phyloP scores from a whole-genome alignment of 1,284 basidiomycete species.

The Sanguinoderma infundibulare region DNA sequence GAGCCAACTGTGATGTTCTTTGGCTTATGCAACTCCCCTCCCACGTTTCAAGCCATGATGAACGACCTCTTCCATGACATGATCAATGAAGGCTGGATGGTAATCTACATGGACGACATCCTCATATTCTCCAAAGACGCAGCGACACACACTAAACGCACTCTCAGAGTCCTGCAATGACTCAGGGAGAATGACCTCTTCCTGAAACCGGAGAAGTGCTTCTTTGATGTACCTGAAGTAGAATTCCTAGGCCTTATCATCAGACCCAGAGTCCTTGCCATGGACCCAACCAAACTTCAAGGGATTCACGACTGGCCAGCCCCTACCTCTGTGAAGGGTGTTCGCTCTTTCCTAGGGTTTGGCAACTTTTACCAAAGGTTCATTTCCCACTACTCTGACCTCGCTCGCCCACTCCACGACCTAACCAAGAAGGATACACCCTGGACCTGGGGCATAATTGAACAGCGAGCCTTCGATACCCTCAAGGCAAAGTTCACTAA shows the following conservation, averaged over 20 bases:
- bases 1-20: constrained; percentile 12
- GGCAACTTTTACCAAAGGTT: too few species aligned
- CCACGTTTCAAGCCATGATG: not conserved
- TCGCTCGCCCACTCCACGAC: too few species aligned
- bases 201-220: constrained; percentile 2
- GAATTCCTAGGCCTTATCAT: constrained; percentile 25
- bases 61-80: constrained; percentile 3
- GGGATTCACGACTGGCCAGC: constrained; percentile 5
- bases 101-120: constrained; percentile 10
- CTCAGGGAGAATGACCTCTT: not conserved
- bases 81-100: not conserved
- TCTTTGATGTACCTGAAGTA: constrained; percentile 8
- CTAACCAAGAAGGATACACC: not conserved
- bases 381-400: too few species aligned
- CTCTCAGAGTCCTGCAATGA: not conserved
- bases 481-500: constrained; percentile 5
- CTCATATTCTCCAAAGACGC: not conserved
- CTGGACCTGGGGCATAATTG: not conserved
- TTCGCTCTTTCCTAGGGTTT: too few species aligned
- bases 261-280: not conserved
- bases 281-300: constrained; percentile 10
- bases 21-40: constrained; percentile 19
- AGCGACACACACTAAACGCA: not conserved
- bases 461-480: not conserved
- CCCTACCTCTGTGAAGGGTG: not conserved